phyloP scores from a whole-genome alignment of 169 alveolate genomes.

The Cryptosporidium bovis region DNA sequence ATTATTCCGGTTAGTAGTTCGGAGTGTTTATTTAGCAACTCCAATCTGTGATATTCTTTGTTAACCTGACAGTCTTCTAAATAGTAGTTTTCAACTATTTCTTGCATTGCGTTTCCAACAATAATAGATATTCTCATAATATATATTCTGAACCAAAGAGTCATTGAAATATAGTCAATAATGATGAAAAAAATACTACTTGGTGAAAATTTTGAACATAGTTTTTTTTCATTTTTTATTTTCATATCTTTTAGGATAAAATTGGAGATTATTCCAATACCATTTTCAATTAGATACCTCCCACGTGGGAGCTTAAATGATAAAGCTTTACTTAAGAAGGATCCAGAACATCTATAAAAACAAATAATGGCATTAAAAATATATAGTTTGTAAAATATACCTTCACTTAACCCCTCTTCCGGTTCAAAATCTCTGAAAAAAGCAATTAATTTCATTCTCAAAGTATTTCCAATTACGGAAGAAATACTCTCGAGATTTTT shows the following conservation, averaged over 20 bases:
- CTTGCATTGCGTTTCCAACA: conserved; percentile 7
- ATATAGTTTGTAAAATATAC: conserved; percentile 21
- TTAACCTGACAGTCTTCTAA: conserved; percentile 25
- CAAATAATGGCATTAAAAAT: conserved; percentile 40
- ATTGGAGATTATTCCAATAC: conserved; percentile 14
- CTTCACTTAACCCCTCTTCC: background rate
- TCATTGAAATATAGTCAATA: conserved; percentile 32
- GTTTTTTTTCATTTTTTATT: background rate
- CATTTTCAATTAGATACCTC: conserved; percentile 34
- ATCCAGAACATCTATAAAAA: conserved; percentile 69
- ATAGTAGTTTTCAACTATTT: background rate
- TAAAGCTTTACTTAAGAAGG: conserved; percentile 22
- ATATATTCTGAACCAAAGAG: conserved; percentile 37
- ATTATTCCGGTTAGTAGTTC: background rate
- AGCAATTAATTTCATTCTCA: conserved; percentile 3
- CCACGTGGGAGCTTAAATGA: conserved; percentile 59
- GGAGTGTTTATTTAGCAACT: conserved; percentile 16
- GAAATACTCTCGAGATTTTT: conserved; percentile 17
- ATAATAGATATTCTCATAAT: conserved; percentile 22
- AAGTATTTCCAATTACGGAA: background rate
- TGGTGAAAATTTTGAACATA: background rate
- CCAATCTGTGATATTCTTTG: conserved; percentile 41
- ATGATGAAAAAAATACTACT: background rate
- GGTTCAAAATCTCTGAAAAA: conserved; percentile 9
- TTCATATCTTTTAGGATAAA: conserved; percentile 1